Evolutionary conservation across 2,329 filamentous ascomycete species (phyloP).

Genomic region (Botrytis fragariae): DNA sequence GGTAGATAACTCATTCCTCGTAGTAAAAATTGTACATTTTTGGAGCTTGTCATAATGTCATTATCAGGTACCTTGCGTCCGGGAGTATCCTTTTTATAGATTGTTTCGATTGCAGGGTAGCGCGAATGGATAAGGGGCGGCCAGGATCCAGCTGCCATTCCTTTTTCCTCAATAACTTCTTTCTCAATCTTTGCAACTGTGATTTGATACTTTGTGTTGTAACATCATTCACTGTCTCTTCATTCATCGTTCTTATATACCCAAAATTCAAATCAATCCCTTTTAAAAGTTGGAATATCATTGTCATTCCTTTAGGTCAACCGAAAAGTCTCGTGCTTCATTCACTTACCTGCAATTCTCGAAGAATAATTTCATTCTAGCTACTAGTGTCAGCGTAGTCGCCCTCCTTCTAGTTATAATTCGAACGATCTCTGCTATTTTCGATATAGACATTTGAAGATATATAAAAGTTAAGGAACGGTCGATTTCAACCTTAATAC

Average conservation of each 20-base stretch:
- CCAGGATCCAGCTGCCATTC: constrained; percentile 20
- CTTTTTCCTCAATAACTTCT: constrained; percentile 10
- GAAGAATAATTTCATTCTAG: constrained; percentile 11
- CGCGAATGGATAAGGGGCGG: constrained; percentile 33
- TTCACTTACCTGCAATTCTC: constrained; percentile 14
- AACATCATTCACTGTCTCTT: constrained; percentile 22
- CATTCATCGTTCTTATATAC: constrained; percentile 32
- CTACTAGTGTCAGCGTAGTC: constrained; percentile 14
- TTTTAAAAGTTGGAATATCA: constrained; percentile 24
- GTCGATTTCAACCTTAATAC: constrained; percentile 11
- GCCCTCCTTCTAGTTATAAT: constrained; percentile 20
- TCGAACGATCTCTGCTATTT: constrained; percentile 25
- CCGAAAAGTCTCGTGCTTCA: constrained; percentile 16
- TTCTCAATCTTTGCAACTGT: constrained; percentile 7
- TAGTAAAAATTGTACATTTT: constrained; percentile 31
- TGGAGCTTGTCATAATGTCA: constrained; percentile 20
- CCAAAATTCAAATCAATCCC: constrained; percentile 16
- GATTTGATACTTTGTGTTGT: constrained; percentile 12
- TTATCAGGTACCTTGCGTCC: constrained; percentile 30
- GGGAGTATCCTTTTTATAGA: constrained; percentile 36
- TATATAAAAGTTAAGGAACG: constrained; percentile 22
- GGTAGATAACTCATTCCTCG: constrained; percentile 28
- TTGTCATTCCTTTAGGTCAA: constrained; percentile 36
- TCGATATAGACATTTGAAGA: constrained; percentile 26
- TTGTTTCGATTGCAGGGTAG: constrained; percentile 30